Base-by-base conservation (phyloP, 305 asterid genomes). In the Withania somnifera region DNA sequence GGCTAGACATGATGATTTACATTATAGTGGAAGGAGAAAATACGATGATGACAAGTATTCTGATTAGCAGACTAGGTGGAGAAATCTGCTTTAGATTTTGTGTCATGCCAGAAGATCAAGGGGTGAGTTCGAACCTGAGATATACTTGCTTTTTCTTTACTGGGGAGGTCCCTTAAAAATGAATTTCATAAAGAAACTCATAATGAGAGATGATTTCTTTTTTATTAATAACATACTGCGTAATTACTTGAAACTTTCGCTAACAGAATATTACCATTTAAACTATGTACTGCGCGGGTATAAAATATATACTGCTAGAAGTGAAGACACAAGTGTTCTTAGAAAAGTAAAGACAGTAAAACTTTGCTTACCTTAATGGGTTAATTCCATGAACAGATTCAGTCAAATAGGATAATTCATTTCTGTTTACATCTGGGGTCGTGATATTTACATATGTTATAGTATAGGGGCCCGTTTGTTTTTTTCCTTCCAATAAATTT, bases 1-100 rank as follows among this genome's bases (percentile, higher is more conserved):
- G 87, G 84, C 82, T 68, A 88, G 89, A 77, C 78, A 89, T 79
- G 95, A 92, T 63, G 99, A 91, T 80, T 89, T 50, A 8, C 91
- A 81, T 38, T 90, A 92, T 78, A 78, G 88, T 78, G 90, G 91
- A 28, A 83, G 89, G 45, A 88, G 85, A 84, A 90, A 89, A 82
- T 83, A 81, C 34, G 89, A 87, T 57, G 92, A 88, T 82, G 97
- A 87, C 56, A 88, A 87, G 84, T 68, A 85, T 83, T 93, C 86
- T 28, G 94, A 88, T 36, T 85, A 88, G 85, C 84, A 86, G 58
- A 81, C 93, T 19, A 82, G 91, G 75, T 90, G 66, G 60, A 85
- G 89, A 79, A 80, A 78, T 32, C 76, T 75, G 61, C 80, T 8
- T 50, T 50, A 50, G 80, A 47, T 75, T 40, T 68, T 75, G 17